Base-by-base conservation (phyloP, 2,329 filamentous ascomycete genomes). In the Colletotrichum caudatum region DNA sequence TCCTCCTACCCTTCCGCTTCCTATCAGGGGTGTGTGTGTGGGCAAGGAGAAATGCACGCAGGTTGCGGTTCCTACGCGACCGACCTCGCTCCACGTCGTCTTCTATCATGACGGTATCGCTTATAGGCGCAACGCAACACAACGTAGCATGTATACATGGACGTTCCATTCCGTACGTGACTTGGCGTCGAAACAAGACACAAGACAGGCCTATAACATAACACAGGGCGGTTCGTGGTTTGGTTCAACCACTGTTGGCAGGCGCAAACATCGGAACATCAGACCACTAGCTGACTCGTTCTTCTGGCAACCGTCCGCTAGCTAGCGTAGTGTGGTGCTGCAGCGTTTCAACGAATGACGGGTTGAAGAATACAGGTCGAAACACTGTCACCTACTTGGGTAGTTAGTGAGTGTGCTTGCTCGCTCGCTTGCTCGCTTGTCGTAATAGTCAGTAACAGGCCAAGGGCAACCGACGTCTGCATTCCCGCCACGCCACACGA, bases 251-350 rank as follows among this genome's bases (percentile, higher is more conserved):
- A 58, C 50, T 37, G 57, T 33, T 5, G n/a, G 50, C 44, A 35
- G 35, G 50, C 48, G 46, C 44, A 50, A 11, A 46, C n/a, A 48
- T 48, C 46, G 12, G 16, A 11, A 44, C 18, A n/a, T 20, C 51
- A 41, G 46, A 20, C 33, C 16, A 37, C 14, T 11, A 33, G 60
- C 50, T 71, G 69, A 71, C 69, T 71, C 64, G 69, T 53, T 26
- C n/a, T 48, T 39, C 46, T 58, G 51, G 64, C 58, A 51, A 58
- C 56, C 56, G 23, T 35, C 58, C 46, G 37, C 56, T 54, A 53
- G 64, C 56, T 54, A 53, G 64, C 6, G 46, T n/a, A 9, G 41
- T 18, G 44, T 50, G 51, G 41, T 67, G 64, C 51, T 56, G 68
- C 64, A 58, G 57, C 60, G 67, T 60, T 54, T 69, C 66, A 46